Evolutionary conservation across 2,329 filamentous ascomycete genomes (phyloP), one percentile per base, ranked within the genome.

Genomic region (Colletotrichum sidae): DNA sequence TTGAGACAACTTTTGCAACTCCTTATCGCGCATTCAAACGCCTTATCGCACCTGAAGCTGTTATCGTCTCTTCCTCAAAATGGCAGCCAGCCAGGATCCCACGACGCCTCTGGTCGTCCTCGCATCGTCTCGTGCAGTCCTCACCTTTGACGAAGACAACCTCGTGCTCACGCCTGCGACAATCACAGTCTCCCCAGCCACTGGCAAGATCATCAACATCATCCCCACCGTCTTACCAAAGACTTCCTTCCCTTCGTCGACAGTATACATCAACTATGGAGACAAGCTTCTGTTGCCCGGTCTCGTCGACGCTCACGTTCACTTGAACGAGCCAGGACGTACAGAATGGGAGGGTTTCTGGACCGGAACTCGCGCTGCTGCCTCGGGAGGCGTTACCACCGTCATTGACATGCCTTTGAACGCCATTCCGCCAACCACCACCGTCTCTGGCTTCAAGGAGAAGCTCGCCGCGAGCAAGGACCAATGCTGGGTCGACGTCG

Each of bases 271-370:
- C 70, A 90, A 99, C 82, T 90, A 97, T 80, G 93, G 92, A 25
- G 93, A 95, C 10, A 87, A 90, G 77, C 85, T 98, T 51, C 83
- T 99, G 44, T 85, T 98, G 39, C 96, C 96, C 0, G 96, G 96
- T 17, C 84, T 99, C 37, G 95, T 99, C 15, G 96, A 99, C 77
- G 95, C 96, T 41, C 96, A 99, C 77, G 96, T 99, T 42, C 96
- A 99, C 80, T 88, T 98, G 71, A 98, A 98, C 74, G 96, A 99
- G 80, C 96, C 96, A 0, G 96, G 96, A 46, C 88, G 96, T 62
- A 97, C 95, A 56, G 95, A 97, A 86, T 98, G 96, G 96, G 96
- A 99, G 76, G 96, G 96, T 10, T 99, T 99, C 83, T 92, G 91
- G 83, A 97, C 94, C 1, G 96, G 96, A 53, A 98, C 96, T 33